phyloP scores from a whole-genome alignment of 2,329 filamentous ascomycete genomes.

The Reticulascus tulasneorum region DNA sequence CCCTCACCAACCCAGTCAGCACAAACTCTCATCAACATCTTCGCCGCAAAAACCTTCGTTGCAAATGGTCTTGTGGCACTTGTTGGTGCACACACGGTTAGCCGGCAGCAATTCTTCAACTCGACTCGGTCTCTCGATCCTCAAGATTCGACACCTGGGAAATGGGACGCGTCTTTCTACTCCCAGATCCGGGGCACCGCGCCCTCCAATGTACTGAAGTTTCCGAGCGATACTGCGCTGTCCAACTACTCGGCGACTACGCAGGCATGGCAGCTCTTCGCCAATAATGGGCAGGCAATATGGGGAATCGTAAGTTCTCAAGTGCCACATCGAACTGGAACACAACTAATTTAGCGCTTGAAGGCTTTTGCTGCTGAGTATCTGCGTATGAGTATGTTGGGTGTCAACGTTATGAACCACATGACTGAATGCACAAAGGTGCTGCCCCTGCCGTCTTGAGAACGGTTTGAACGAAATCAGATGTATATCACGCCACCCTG shows the following conservation, averaged over 20 bases:
- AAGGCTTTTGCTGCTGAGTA: slow-evolving; percentile 51
- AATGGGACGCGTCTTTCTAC: slow-evolving; percentile 52
- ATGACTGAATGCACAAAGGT: slow-evolving; percentile 52
- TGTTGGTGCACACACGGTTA: slow-evolving; percentile 50
- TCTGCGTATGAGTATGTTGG: slow-evolving; percentile 49
- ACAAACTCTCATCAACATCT: slow-evolving; percentile 42
- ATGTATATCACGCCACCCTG: too few relatives aligned
- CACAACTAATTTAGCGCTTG: not conserved
- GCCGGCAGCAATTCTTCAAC: slow-evolving; percentile 43
- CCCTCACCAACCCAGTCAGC: slow-evolving; percentile 38
- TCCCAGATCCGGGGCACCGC: slow-evolving; percentile 29
- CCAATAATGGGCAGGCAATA: slow-evolving; percentile 25
- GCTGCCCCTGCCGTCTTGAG: too few relatives aligned
- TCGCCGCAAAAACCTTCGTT: slow-evolving; percentile 49
- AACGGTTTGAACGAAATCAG: too few relatives aligned
- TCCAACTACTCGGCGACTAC: slow-evolving; percentile 30
- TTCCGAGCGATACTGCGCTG: slow-evolving; percentile 36
- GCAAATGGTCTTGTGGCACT: slow-evolving; percentile 48
- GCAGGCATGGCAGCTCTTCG: slow-evolving; percentile 34
- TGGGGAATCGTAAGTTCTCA: slow-evolving; percentile 36
- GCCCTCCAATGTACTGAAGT: slow-evolving; percentile 33
- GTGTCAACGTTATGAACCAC: slow-evolving; percentile 53
- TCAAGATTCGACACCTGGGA: slow-evolving; percentile 47
- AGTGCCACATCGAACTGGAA: not conserved
- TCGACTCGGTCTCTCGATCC: slow-evolving; percentile 34